phyloP scores from a whole-genome alignment of 305 asterid genomes.

The Lippia alba region DNA sequence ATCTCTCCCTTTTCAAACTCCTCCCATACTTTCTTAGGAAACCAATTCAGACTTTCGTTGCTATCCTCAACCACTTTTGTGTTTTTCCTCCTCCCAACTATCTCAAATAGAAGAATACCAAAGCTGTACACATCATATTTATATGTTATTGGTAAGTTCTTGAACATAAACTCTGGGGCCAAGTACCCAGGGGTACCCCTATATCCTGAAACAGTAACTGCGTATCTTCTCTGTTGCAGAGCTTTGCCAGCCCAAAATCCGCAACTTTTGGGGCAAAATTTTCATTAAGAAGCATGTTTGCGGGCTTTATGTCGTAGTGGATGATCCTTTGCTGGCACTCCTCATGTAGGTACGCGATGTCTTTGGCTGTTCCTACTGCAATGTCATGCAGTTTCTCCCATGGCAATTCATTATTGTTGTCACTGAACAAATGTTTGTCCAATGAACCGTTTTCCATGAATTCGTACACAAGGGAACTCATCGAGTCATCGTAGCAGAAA shows the following conservation, averaged over 20 bases:
- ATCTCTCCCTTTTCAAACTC: conserved; percentile 43
- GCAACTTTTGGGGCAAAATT: conserved; percentile 49
- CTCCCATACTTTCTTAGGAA: conserved; percentile 52
- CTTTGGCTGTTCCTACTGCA: conserved; percentile 56
- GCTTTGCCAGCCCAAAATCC: conserved; percentile 54
- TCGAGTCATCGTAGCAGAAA: conserved; percentile 38
- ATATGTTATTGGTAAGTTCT: conserved; percentile 42
- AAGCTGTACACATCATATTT: conserved; percentile 56
- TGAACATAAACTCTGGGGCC: conserved; percentile 51
- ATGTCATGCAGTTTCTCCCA: conserved; percentile 49
- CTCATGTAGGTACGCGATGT: conserved; percentile 50
- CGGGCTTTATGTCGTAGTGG: conserved; percentile 54
- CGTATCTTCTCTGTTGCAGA: conserved; percentile 43
- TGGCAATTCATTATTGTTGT: conserved; percentile 14
- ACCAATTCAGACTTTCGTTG: conserved; percentile 48
- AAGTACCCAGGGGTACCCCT: conserved; percentile 55
- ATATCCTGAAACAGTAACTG: conserved; percentile 42
- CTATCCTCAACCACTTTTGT: no score
- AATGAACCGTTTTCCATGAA: conserved; percentile 49
- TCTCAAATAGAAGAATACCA: no score
- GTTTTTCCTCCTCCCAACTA: no score
- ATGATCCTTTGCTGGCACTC: conserved; percentile 49
- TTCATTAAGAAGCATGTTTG: conserved; percentile 46
- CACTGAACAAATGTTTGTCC: conserved; percentile 44
- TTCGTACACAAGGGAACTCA: conserved; percentile 44